Evolutionary conservation across 345 rosid species (phyloP), one percentile per base, ranked within the genome.

Genomic region (Linum tenue): DNA sequence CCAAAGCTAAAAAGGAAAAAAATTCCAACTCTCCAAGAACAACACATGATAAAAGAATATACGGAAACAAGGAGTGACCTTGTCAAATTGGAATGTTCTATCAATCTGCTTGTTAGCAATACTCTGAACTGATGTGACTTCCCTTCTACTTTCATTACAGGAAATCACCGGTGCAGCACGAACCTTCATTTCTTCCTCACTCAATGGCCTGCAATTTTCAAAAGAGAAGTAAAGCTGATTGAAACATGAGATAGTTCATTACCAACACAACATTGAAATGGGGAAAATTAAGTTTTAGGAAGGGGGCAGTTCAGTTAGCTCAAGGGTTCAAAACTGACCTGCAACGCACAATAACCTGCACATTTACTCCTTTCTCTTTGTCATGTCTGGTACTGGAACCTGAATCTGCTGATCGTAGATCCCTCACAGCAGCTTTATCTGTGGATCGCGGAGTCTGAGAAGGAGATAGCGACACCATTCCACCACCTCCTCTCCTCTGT

Each of bases 61-160:
- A 8, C 3, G 1, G 59, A 59, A 60, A 66, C 17, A 56, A 15
- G 36, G 38, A 64, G 57, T 7, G 36, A 11, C 99, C 99, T 83
- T 94, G 74, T 94, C 97, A 70, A 94, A 94, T 72, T 82, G 83
- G 75, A 94, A 94, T 70, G 89, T 87, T 75, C 96, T 83, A 76
- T 90, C 99, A 80, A 94, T 90, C 76, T 94, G 97, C 79, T 94
- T 94, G 73, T 87, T 88, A 64, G 97, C 96, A 72, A 94, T 94
- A 71, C 66, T 87, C 78, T 94, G 99, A 62, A 86, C 72, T 1
- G 99, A 91, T 11, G 81, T 72, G 77, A 94, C 96, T 87, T 90
- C 99, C 80, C 88, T 80, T 73, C 92, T 87, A 22, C 81, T 79
- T 69, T 90, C 99, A 55, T 87, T 81, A 68, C 95, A 94, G 3